Conservation (phyloP, 306 rosid species). For the Bauhinia variegata region DNA sequence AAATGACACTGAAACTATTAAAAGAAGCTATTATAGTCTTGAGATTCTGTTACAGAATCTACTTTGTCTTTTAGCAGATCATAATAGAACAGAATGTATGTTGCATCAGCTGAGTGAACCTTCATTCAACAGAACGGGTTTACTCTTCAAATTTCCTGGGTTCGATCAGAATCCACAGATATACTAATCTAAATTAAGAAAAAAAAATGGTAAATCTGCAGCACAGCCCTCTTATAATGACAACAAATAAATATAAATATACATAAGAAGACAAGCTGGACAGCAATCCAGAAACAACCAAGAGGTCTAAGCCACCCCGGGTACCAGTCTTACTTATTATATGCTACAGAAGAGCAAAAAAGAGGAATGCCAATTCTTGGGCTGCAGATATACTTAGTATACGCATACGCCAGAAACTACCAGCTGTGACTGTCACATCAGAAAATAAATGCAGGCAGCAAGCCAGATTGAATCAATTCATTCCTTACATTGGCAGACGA, state of each 20-base stretch:
- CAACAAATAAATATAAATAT: too few relatives aligned
- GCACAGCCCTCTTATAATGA: too few relatives aligned
- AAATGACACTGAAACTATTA: slow-evolving; percentile 16
- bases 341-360: slow-evolving; percentile 1
- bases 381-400: too few relatives aligned
- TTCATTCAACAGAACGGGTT: slow-evolving; percentile 31
- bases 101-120: slow-evolving; percentile 37
- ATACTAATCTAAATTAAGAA: not conserved
- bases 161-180: slow-evolving; percentile 24
- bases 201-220: too few relatives aligned
- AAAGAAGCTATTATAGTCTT: slow-evolving; percentile 7
- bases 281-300: slow-evolving; percentile 38
- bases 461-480: slow-evolving; percentile 13
- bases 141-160: slow-evolving; percentile 37
- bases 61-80: slow-evolving; percentile 16
- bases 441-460: slow-evolving; percentile 19
- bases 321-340: slow-evolving; percentile 26
- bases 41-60: slow-evolving; percentile 1
- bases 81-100: slow-evolving; percentile 21
- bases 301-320: slow-evolving; percentile 10
- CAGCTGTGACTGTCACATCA: slow-evolving; percentile 30
- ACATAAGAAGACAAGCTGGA: slow-evolving; percentile 1
- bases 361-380: slow-evolving; percentile 7
- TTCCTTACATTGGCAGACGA: not conserved
- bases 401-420: slow-evolving; percentile 6